phyloP scores from a whole-genome alignment of 106 monocot species.

The Amphibolis antarctica region DNA sequence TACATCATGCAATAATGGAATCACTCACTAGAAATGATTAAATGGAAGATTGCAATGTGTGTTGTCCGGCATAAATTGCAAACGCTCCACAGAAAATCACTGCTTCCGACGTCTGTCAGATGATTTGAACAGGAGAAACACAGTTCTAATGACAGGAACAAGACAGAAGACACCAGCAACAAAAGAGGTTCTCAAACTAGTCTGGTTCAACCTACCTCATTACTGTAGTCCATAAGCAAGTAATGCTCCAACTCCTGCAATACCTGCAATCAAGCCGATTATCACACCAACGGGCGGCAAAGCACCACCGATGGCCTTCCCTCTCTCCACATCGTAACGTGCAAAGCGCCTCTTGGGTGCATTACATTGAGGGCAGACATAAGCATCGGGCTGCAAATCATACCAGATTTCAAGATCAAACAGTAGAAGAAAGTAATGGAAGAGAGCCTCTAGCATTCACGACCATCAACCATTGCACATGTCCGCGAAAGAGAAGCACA shows the following conservation, averaged over 20 bases:
- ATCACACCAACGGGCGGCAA: constrained; percentile 75
- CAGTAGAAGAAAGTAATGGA: background rate
- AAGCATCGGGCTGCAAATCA: constrained; percentile 70
- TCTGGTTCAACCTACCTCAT: no score
- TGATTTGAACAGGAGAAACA: no score
- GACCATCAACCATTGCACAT: background rate
- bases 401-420: background rate
- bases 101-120: no score
- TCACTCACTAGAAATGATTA: no score
- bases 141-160: no score
- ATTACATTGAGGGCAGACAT: constrained; percentile 87
- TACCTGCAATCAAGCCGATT: constrained; percentile 54
- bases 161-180: no score
- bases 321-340: constrained; percentile 54
- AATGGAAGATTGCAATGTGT: no score
- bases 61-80: no score
- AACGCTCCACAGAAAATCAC: no score
- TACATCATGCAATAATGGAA: no score
- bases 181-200: no score
- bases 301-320: constrained; percentile 71
- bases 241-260: constrained; percentile 79
- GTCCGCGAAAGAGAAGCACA: background rate
- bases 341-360: constrained; percentile 92
- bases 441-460: background rate
- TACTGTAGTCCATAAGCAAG: constrained; percentile 86